phyloP scores from a whole-genome alignment of 805 yeast genomes.

The Candida chilensis region DNA sequence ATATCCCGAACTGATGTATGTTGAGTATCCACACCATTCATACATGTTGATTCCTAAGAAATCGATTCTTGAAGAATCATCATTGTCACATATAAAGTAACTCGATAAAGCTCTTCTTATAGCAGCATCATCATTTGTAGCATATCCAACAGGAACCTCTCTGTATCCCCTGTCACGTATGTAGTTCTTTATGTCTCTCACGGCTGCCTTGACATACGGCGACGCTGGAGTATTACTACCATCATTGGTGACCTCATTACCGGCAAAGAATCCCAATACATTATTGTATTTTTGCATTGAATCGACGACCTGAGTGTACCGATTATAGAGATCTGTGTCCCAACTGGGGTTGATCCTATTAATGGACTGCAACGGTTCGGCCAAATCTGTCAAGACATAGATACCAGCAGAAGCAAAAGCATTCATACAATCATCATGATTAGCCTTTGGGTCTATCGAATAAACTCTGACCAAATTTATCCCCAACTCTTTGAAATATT shows the following conservation, averaged over 20 bases:
- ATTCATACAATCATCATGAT: conserved; percentile 75
- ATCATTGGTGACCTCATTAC: conserved; percentile 24
- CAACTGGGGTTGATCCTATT: conserved; percentile 19
- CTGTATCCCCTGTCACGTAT: conserved; percentile 17
- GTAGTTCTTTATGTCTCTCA: conserved; percentile 19
- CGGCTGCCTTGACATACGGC: conserved; percentile 27
- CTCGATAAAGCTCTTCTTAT: conserved; percentile 16
- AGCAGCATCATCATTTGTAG: conserved; percentile 24
- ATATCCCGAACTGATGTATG: conserved; percentile 24
- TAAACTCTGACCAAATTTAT: conserved; percentile 82
- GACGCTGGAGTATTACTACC: conserved; percentile 16
- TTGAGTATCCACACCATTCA: conserved; percentile 32
- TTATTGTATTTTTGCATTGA: conserved; percentile 17
- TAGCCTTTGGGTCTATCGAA: conserved; percentile 62
- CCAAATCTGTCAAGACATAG: conserved; percentile 82
- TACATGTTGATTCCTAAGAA: conserved; percentile 27
- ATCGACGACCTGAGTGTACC: conserved; percentile 24
- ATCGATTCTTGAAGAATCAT: conserved; percentile 9
- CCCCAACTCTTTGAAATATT: conserved; percentile 57
- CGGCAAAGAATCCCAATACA: conserved; percentile 24
- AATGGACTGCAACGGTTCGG: conserved; percentile 29
- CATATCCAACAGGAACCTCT: conserved; percentile 29
- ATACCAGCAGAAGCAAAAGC: conserved; percentile 78
- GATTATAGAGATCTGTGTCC: conserved; percentile 18
- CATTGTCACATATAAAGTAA: conserved; percentile 26